phyloP scores from a whole-genome alignment of 768 basidiomycete species.

The Panaeolus papilionaceus region DNA sequence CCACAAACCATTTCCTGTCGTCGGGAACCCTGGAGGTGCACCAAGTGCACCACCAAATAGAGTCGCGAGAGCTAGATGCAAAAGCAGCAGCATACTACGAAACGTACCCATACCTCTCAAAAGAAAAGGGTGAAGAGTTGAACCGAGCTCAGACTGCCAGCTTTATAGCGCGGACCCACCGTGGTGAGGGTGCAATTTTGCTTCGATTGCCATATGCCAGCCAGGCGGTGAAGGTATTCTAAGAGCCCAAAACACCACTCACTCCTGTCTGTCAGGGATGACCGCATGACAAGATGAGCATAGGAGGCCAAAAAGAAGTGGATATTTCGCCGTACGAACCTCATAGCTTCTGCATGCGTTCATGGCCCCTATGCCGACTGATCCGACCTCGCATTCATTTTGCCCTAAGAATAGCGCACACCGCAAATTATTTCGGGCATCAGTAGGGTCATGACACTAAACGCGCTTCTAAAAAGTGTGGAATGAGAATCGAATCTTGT shows the following conservation, averaged over 20 bases:
- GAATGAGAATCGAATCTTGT: background rate
- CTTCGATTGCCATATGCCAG: background rate
- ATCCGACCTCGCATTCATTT: background rate
- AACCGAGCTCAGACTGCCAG: background rate
- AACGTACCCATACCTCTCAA: background rate
- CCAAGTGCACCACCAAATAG: background rate
- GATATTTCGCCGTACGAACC: constrained; percentile 9
- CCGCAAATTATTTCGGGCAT: background rate
- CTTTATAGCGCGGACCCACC: background rate
- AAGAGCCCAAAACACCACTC: background rate
- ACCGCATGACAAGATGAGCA: constrained; percentile 2
- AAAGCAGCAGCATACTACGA: background rate
- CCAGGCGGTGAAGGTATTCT: background rate
- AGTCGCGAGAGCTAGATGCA: background rate
- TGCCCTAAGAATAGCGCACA: background rate
- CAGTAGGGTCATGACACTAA: background rate
- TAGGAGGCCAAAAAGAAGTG: background rate
- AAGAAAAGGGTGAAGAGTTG: background rate
- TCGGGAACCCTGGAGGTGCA: constrained; percentile 55
- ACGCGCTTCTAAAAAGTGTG: background rate
- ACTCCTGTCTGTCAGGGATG: background rate
- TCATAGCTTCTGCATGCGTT: background rate
- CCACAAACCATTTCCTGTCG: constrained; percentile 79
- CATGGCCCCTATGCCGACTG: background rate
- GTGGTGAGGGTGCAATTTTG: background rate